These are phyloP conservation scores for Amanita pseudoporphyria DNA, from an alignment of 768 basidiomycete genomes.

Conservation along the genomic window DNA sequence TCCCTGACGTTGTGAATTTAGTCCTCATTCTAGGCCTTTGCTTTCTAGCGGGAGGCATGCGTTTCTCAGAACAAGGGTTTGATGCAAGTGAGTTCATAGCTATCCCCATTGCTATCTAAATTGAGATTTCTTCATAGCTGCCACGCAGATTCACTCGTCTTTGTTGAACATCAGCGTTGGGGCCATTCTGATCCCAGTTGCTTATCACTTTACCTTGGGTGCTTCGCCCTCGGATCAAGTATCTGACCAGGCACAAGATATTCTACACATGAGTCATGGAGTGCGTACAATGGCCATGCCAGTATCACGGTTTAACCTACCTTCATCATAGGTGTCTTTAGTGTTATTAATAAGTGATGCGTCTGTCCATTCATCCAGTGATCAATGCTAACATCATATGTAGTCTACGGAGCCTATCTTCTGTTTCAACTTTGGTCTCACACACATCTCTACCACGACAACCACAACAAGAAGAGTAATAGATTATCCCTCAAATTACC, in stretches of 20 bases:
- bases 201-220: conserved; percentile 57
- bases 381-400: neutral
- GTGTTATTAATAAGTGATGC: conserved; percentile 65
- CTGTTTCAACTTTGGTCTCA: conserved; percentile 79
- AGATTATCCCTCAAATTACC: conserved; percentile 26
- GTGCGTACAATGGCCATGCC: conserved; percentile 29
- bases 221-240: conserved; percentile 12
- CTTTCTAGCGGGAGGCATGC: conserved; percentile 73
- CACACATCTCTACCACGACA: conserved; percentile 53
- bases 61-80: conserved; percentile 73
- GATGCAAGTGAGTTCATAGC: conserved; percentile 41
- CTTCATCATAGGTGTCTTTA: conserved; percentile 47
- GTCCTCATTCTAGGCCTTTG: conserved; percentile 82
- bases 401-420: conserved; percentile 65
- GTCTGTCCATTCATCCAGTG: neutral
- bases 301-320: neutral
- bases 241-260: conserved; percentile 31
- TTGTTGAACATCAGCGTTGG: conserved; percentile 70
- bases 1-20: conserved; percentile 17
- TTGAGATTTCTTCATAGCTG: conserved; percentile 28
- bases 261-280: conserved; percentile 69
- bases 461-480: conserved; percentile 32
- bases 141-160: conserved; percentile 66
- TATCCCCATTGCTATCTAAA: neutral
- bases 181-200: conserved; percentile 69